A percentile compares a stretch with the other conserved stretches of the same genome.
These are phyloP conservation scores for Yamadazyma pseudoaaseri DNA, from an alignment of 1,139 yeast species.

Conservation along the genomic window DNA sequence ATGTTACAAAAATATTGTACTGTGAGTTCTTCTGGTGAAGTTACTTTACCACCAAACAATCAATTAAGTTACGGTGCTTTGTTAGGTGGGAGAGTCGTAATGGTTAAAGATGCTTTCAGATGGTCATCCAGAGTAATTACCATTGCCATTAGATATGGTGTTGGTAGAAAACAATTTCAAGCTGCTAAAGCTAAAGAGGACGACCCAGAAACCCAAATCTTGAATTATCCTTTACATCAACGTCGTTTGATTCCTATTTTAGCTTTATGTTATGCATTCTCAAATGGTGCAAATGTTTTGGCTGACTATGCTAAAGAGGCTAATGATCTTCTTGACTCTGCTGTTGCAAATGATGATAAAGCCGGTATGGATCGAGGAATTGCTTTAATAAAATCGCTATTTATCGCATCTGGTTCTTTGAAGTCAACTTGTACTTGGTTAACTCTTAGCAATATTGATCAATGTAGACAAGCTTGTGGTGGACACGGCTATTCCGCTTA, in stretches of 20 bases:
- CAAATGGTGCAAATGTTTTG: conserved; percentile 69
- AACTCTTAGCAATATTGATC: conserved; percentile 45
- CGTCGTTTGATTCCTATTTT: conserved; percentile 78
- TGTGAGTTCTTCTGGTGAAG: conserved; percentile 68
- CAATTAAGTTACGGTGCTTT: conserved; percentile 87
- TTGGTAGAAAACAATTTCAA: conserved; percentile 81
- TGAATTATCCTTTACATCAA: conserved; percentile 85
- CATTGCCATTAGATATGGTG: conserved; percentile 84
- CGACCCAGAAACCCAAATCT: conserved; percentile 57
- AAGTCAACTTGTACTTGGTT: conserved; percentile 51
- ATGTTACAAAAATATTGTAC: conserved; percentile 82
- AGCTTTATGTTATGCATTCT: conserved; percentile 76
- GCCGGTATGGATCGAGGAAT: conserved; percentile 36
- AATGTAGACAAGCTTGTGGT: conserved; percentile 52
- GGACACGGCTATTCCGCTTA: conserved; percentile 52
- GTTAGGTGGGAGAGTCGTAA: conserved; percentile 82
- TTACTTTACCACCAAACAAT: conserved; percentile 73
- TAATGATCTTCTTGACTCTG: conserved; percentile 55
- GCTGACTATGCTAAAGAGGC: conserved; percentile 45
- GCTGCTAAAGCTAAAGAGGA: conserved; percentile 23
- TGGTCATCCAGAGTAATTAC: conserved; percentile 78
- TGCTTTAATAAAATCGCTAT: conserved; percentile 42
- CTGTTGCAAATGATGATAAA: conserved; percentile 45
- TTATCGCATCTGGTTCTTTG: conserved; percentile 48
- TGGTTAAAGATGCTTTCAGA: conserved; percentile 85